These are phyloP conservation scores for Trichoderma sp. DNA, from an alignment of 2,329 filamentous ascomycete species.

Conservation along the genomic window DNA sequence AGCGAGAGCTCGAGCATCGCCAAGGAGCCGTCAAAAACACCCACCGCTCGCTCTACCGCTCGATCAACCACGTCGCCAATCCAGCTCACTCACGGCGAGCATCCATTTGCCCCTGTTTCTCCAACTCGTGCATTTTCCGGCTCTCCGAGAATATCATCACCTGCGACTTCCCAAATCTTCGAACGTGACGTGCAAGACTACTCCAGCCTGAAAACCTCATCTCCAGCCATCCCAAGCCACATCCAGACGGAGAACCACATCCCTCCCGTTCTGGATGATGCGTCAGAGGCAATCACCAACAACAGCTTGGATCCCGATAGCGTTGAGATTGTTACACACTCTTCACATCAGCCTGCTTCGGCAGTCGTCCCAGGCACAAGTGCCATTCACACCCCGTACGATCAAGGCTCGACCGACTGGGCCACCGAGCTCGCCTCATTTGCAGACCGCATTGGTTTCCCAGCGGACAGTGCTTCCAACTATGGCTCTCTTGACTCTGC, in stretches of 20 bases:
- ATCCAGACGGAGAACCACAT: constrained; percentile 95
- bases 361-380: constrained; percentile 61
- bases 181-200: constrained; percentile 92
- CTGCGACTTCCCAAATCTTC: constrained; percentile 80
- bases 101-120: constrained; percentile 56
- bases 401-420: constrained; percentile 51
- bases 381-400: constrained; percentile 39
- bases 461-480: constrained; percentile 67
- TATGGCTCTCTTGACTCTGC: constrained; percentile 74
- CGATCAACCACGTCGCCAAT: constrained; percentile 45
- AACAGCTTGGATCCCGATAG: constrained; percentile 79
- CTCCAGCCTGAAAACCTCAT: constrained; percentile 64
- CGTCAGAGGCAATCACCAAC: constrained; percentile 89
- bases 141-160: constrained; percentile 75
- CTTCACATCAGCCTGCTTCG: constrained; percentile 76
- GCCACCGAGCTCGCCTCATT: constrained; percentile 60
- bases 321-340: constrained; percentile 90
- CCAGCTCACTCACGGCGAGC: constrained; percentile 39
- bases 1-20: constrained; percentile 38
- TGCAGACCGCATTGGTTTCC: constrained; percentile 45
- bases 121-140: constrained; percentile 66
- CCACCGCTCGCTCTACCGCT: constrained; percentile 25
- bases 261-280: constrained; percentile 86
- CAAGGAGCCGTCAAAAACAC: constrained; percentile 41
- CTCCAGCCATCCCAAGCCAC: constrained; percentile 86